Evolutionary conservation across 176 grass and related monocot genomes (phyloP).

Genomic region (Zizania latifolia): DNA sequence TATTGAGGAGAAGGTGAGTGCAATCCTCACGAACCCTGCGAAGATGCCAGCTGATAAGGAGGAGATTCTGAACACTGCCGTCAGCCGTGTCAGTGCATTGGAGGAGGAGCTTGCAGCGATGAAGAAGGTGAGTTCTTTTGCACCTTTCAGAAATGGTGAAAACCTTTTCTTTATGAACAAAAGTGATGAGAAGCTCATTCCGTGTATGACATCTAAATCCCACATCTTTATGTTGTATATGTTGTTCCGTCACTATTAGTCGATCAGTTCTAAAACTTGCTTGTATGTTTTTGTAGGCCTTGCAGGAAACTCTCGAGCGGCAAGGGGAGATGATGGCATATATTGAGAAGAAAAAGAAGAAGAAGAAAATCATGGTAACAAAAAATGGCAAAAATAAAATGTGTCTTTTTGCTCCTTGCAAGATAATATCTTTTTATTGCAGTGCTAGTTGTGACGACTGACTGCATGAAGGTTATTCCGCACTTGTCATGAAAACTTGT

Average conservation of each 20-base stretch:
- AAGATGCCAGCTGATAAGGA: conserved; percentile 66
- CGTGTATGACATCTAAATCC: not conserved
- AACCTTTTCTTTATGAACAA: not conserved
- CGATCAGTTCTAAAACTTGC: not conserved
- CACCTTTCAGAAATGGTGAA: not conserved
- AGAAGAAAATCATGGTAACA: conserved; percentile 71
- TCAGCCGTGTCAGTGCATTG: conserved; percentile 53
- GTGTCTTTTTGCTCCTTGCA: not conserved
- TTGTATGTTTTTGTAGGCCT: conserved; percentile 46
- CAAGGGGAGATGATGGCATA: conserved; percentile 77
- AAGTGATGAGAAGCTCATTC: not conserved
- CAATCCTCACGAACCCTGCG: conserved; percentile 37
- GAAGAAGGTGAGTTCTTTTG: conserved; percentile 54
- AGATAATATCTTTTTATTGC: not conserved
- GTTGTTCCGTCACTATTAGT: not conserved
- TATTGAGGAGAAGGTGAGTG: conserved; percentile 73
- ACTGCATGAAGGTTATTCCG: not conserved
- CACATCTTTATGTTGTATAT: not conserved
- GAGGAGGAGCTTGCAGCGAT: conserved; percentile 83
- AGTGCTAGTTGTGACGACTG: not conserved
- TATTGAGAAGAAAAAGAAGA: conserved; percentile 90
- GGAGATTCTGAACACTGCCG: conserved; percentile 73
- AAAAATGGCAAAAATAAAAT: not conserved
- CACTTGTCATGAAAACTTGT: not conserved
- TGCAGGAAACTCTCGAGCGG: conserved; percentile 60